Evolutionary conservation across 139 green algal species (phyloP).

Genomic region (Chlamydomonas sp.): DNA sequence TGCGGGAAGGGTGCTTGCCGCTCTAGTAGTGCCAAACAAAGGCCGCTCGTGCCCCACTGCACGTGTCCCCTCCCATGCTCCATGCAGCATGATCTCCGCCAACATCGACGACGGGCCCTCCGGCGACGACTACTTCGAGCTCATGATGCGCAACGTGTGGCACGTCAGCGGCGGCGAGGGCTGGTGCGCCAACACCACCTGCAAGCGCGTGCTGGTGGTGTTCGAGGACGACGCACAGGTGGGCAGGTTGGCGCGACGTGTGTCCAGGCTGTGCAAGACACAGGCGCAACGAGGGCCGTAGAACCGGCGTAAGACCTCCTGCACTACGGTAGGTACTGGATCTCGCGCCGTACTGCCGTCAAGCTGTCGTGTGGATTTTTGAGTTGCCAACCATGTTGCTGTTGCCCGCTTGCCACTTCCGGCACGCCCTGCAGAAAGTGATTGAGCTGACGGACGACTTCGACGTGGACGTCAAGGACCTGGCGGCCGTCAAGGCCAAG

Average conservation of each 20-base stretch:
- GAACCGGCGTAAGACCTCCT: too few relatives aligned
- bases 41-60: too few relatives aligned
- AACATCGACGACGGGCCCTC: constrained; percentile 45
- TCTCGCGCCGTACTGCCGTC: too few relatives aligned
- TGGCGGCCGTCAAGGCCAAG: constrained; percentile 51
- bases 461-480: constrained; percentile 51
- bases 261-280: too few relatives aligned
- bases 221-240: constrained; percentile 54
- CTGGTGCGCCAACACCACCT: constrained; percentile 63
- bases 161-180: constrained; percentile 62
- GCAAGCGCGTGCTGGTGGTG: constrained; percentile 64
- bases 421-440: constrained; percentile 41
- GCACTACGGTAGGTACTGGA: too few relatives aligned
- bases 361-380: not conserved
- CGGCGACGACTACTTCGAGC: constrained; percentile 72
- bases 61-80: not conserved
- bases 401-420: not conserved
- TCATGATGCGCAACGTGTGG: constrained; percentile 67
- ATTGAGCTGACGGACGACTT: constrained; percentile 64
- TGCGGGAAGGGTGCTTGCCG: too few relatives aligned
- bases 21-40: too few relatives aligned
- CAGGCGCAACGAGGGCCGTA: too few relatives aligned
- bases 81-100: constrained; percentile 40
- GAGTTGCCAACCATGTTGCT: constrained; percentile 4
- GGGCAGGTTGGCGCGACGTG: not conserved